phyloP scores from a whole-genome alignment of 495 filamentous ascomycete genomes.

The Tetracladium setigerum region DNA sequence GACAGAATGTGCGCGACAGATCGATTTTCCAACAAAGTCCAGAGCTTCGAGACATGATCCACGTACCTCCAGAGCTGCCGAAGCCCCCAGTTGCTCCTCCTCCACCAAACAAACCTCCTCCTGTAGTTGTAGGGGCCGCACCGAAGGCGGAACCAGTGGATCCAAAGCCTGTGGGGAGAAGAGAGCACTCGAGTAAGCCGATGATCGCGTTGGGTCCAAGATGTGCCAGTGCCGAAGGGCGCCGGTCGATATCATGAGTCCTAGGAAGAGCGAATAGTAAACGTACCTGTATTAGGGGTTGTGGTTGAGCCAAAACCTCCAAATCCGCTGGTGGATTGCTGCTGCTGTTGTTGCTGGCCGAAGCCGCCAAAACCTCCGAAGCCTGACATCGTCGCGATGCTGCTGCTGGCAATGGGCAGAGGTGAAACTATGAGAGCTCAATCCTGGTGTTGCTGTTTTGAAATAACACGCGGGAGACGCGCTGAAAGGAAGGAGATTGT shows the following conservation, averaged over 20 bases:
- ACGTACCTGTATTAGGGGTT: slow-evolving; percentile 41
- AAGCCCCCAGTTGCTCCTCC: slow-evolving; percentile 12
- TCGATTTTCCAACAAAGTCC: slow-evolving; percentile 7
- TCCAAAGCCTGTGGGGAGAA: slow-evolving; percentile 41
- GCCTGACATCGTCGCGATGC: slow-evolving; percentile 32
- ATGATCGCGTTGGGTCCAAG: slow-evolving; percentile 16
- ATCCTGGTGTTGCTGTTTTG: neutral
- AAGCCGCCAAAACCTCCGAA: slow-evolving; percentile 46
- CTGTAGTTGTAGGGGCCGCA: slow-evolving; percentile 27
- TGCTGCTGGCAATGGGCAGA: neutral
- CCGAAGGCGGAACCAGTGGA: slow-evolving; percentile 32
- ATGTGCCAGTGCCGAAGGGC: slow-evolving; percentile 9
- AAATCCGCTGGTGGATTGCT: slow-evolving; percentile 47
- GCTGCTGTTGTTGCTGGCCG: slow-evolving; percentile 45
- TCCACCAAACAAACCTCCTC: slow-evolving; percentile 37
- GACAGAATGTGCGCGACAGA: neutral
- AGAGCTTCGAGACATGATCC: slow-evolving; percentile 15
- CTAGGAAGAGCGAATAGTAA: slow-evolving; percentile 25
- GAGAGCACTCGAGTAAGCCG: slow-evolving; percentile 26
- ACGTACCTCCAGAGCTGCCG: slow-evolving; percentile 25
- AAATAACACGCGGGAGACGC: slow-evolving; percentile 18
- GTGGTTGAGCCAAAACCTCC: slow-evolving; percentile 32
- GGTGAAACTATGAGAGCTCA: slow-evolving; percentile 1
- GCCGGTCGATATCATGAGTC: neutral
- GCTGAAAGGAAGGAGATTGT: slow-evolving; percentile 9